Conservation (phyloP, 1,284 basidiomycete species). For the Ceratobasidium sp. region DNA sequence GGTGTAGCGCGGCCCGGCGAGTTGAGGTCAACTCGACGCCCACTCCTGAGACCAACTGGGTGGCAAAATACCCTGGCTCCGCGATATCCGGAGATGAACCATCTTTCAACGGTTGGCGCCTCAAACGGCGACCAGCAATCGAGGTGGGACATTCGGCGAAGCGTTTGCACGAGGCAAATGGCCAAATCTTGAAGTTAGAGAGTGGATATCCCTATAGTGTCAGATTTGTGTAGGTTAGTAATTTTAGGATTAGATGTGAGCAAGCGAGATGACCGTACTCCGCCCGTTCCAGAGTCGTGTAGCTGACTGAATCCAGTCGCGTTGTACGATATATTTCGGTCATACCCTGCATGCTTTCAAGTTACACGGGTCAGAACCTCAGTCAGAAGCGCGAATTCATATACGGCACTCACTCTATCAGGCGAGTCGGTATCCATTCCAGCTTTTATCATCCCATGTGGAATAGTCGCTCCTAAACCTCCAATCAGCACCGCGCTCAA, state of each 20-base stretch:
- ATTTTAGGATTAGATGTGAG: not conserved
- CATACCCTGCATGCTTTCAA: conserved; percentile 51
- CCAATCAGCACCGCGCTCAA: conserved; percentile 5
- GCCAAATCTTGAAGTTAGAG: conserved; percentile 42
- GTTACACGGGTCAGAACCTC: not conserved
- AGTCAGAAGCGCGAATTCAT: too few species aligned
- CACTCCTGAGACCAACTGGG: conserved; percentile 49
- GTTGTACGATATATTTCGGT: conserved; percentile 49
- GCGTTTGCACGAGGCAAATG: conserved; percentile 36
- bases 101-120: conserved; percentile 31
- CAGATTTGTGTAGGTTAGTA: not conserved
- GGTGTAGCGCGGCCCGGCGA: conserved; percentile 50
- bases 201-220: conserved; percentile 26
- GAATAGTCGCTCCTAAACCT: conserved; percentile 47
- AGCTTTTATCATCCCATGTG: conserved; percentile 50
- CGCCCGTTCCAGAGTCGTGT: conserved; percentile 52
- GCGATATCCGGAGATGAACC: conserved; percentile 46
- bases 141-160: conserved; percentile 40
- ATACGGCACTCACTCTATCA: conserved; percentile 10
- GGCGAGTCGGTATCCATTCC: conserved; percentile 44
- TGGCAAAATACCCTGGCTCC: conserved; percentile 51
- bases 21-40: conserved; percentile 50
- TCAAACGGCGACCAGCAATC: conserved; percentile 23
- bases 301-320: conserved; percentile 51
- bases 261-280: conserved; percentile 38